Conservation (phyloP, 495 filamentous ascomycete genomes). For the Schizothecium vesticola region DNA sequence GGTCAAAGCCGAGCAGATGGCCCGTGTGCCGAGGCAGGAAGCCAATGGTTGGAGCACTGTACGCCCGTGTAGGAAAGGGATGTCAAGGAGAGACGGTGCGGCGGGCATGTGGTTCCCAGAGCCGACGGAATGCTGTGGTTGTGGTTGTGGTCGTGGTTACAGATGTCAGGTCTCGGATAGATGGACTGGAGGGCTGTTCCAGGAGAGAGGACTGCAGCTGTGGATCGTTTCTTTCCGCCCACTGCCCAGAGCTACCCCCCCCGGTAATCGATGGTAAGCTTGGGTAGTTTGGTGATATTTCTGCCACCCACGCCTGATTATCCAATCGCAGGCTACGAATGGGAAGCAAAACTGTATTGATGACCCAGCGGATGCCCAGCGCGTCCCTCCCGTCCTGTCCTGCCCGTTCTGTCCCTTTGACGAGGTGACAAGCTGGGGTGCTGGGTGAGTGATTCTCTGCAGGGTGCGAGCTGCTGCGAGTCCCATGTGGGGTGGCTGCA, state of each 20-base stretch:
- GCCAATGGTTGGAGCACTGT: background rate
- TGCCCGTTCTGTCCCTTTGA: background rate
- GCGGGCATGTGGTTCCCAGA: background rate
- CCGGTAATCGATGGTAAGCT: too few relatives aligned
- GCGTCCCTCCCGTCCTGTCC: too few relatives aligned
- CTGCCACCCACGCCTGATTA: background rate
- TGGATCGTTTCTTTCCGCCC: background rate
- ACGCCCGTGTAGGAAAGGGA: background rate
- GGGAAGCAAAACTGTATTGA: background rate
- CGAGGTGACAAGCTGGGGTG: too few relatives aligned
- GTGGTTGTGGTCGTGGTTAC: background rate
- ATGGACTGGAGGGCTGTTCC: background rate
- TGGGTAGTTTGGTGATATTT: background rate
- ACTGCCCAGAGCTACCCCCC: background rate
- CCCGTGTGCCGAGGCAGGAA: background rate
- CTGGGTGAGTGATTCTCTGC: background rate
- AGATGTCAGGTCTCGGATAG: slow-evolving; percentile 4
- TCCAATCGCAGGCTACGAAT: background rate
- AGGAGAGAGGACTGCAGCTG: background rate
- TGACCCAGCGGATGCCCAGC: background rate
- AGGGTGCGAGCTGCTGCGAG: slow-evolving; percentile 3
- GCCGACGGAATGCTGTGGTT: background rate
- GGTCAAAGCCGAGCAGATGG: background rate
- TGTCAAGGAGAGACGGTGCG: background rate
- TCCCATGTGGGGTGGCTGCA: slow-evolving; percentile 25